phyloP scores from a whole-genome alignment of 2,329 filamentous ascomycete genomes.

The Aspergillus glaucus region DNA sequence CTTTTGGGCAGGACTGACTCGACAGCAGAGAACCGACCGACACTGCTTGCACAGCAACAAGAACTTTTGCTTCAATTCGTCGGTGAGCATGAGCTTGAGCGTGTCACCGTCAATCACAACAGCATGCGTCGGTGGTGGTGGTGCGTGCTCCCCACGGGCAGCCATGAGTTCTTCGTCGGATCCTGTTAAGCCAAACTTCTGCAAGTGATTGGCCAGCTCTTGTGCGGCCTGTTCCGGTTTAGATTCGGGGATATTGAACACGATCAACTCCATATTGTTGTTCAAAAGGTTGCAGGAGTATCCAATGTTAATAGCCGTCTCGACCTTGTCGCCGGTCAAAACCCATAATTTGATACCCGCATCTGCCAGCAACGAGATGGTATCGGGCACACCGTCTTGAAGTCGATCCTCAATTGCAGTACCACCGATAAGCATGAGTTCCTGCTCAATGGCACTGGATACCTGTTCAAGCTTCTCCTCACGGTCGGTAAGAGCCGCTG shows the following conservation, averaged over 20 bases:
- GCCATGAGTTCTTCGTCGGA: conserved; percentile 75
- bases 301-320: conserved; percentile 98
- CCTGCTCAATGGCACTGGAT: conserved; percentile 83
- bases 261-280: conserved; percentile 95
- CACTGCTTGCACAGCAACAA: conserved; percentile 94
- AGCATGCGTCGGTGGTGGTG: conserved; percentile 81
- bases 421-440: conserved; percentile 80
- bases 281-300: conserved; percentile 97
- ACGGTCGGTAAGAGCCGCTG: conserved; percentile 73
- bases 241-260: conserved; percentile 78
- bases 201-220: conserved; percentile 68
- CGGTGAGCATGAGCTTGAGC: conserved; percentile 77
- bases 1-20: conserved; percentile 94
- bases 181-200: conserved; percentile 70
- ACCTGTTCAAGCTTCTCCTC: conserved; percentile 91
- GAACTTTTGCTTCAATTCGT: conserved; percentile 82
- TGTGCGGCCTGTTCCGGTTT: conserved; percentile 58
- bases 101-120: conserved; percentile 94
- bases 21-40: conserved; percentile 91
- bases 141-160: conserved; percentile 76
- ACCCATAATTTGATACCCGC: conserved; percentile 99
- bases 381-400: conserved; percentile 94
- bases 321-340: conserved; percentile 94
- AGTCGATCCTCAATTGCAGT: conserved; percentile 96
- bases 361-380: conserved; percentile 81